Evolutionary conservation across 805 yeast genomes (phyloP), one percentile per base, ranked within the genome.

Genomic region (Nakazawaea ambrosiae): DNA sequence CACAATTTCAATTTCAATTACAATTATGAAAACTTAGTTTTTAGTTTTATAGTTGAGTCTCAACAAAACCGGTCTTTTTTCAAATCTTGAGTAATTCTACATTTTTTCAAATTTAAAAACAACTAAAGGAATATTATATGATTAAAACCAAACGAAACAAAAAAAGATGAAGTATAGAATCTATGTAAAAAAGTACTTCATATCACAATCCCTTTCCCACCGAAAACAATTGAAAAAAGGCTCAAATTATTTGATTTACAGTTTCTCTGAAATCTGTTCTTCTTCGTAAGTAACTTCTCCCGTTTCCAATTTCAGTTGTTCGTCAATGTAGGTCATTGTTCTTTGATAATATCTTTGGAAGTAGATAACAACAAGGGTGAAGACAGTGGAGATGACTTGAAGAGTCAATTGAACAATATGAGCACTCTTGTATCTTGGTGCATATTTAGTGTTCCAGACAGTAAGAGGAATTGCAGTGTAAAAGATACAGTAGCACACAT

Each of bases 381-480:
- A 26, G n/a, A 31, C 24, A 10, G 40, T 36, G 16, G 40, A 36
- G 14, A 19, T 17, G 31, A 12, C 14, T 20, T 36, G 40, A 4
- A 36, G 9, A 10, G 11, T 20, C 16, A 36, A 20, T 19, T 25
- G 35, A 16, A 31, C 24, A 19, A 9, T 19, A 27, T 36, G 27
- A 6, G 40, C 40, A 16, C 18, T 15, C 20, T 36, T 57, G 50
- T 61, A 78, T 27, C 72, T 57, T 20, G 84, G 84, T 5, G 77
- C 66, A 38, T 75, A 80, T 4, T 62, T 68, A 1, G 83, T 78
- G 43, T 68, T 72, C 65, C 48, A 62, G 23, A 47, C 45, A 3
- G 63, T 40, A 19, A 53, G 43, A 27, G 46, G 40, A 10, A 60
- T 53, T 64, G 65, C 60, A 9, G 61, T 64, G 29, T 49, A 46